Evolutionary conservation across 2,329 filamentous ascomycete species (phyloP).

Genomic region (Magnaporthiopsis incrustans): DNA sequence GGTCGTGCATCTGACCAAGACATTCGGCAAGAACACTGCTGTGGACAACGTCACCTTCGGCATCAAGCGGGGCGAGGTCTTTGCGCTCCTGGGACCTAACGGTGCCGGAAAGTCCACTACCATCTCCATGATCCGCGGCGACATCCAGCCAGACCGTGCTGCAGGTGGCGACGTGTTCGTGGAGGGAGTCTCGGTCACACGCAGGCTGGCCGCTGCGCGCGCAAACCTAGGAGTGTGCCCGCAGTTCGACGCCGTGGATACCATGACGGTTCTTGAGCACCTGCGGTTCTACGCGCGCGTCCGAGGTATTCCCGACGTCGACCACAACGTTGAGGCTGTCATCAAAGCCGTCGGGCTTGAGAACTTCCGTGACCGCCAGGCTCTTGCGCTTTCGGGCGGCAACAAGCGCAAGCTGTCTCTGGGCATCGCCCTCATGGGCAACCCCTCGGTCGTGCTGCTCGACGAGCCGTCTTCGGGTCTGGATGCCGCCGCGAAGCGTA

Average conservation of each 20-base stretch:
- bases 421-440: constrained; percentile 87
- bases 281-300: constrained; percentile 81
- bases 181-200: constrained; percentile 67
- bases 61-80: constrained; percentile 72
- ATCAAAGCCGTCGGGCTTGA: constrained; percentile 72
- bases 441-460: constrained; percentile 76
- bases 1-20: constrained; percentile 74
- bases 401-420: constrained; percentile 91
- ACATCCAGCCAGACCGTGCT: constrained; percentile 52
- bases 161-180: constrained; percentile 74
- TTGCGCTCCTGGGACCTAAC: constrained; percentile 83
- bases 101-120: constrained; percentile 88
- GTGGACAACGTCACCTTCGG: constrained; percentile 87
- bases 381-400: constrained; percentile 72
- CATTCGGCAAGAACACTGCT: constrained; percentile 66
- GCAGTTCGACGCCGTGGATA: constrained; percentile 79
- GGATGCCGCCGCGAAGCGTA: constrained; percentile 81
- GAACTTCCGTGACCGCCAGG: constrained; percentile 66
- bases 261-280: constrained; percentile 84
- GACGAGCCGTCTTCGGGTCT: constrained; percentile 86
- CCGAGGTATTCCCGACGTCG: constrained; percentile 66
- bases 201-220: constrained; percentile 63
- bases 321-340: constrained; percentile 70
- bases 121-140: constrained; percentile 83
- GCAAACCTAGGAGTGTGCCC: constrained; percentile 84